Evolutionary conservation across 352 stramenopile genomes (phyloP).

Genomic region (Thalassiosira livingstoniorum): DNA sequence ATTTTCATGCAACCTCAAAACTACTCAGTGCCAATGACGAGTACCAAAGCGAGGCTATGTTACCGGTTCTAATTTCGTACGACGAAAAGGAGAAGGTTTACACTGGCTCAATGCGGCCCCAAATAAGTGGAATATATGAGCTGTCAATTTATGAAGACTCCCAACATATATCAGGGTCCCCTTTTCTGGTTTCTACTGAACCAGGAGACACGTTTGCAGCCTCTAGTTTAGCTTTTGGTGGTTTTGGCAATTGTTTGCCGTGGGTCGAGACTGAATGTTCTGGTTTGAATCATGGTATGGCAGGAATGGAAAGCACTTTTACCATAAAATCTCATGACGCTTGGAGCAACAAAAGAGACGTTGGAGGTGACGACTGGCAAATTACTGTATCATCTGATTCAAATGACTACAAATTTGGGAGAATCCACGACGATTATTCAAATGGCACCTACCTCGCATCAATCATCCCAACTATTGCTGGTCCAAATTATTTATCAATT

Average conservation of each 20-base stretch:
- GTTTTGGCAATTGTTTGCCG: constrained; percentile 35
- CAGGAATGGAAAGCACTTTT: constrained; percentile 39
- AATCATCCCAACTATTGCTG: constrained; percentile 49
- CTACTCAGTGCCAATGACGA: constrained; percentile 35
- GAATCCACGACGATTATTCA: constrained; percentile 38
- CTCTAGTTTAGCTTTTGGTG: constrained; percentile 42
- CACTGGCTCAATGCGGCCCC: constrained; percentile 23
- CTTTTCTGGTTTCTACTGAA: constrained; percentile 38
- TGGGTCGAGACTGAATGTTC: constrained; percentile 4
- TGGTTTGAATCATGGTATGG: constrained; percentile 50
- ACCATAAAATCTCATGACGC: constrained; percentile 43
- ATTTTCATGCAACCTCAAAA: constrained; percentile 37
- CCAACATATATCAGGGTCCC: constrained; percentile 55
- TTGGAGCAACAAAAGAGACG: constrained; percentile 41
- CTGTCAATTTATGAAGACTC: constrained; percentile 24
- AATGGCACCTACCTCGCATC: constrained; percentile 52
- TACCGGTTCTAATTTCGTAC: constrained; percentile 44
- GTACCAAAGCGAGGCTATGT: constrained; percentile 8
- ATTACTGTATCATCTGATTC: constrained; percentile 26
- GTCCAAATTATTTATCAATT: constrained; percentile 47
- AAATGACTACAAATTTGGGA: constrained; percentile 39
- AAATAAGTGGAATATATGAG: constrained; percentile 36
- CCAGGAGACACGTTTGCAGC: constrained; percentile 45
- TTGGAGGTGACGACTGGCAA: constrained; percentile 48
- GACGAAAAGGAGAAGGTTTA: constrained; percentile 29